Evolutionary conservation across 768 basidiomycete genomes (phyloP), one percentile per base, ranked within the genome.

Genomic region (Tulasnella sp.): DNA sequence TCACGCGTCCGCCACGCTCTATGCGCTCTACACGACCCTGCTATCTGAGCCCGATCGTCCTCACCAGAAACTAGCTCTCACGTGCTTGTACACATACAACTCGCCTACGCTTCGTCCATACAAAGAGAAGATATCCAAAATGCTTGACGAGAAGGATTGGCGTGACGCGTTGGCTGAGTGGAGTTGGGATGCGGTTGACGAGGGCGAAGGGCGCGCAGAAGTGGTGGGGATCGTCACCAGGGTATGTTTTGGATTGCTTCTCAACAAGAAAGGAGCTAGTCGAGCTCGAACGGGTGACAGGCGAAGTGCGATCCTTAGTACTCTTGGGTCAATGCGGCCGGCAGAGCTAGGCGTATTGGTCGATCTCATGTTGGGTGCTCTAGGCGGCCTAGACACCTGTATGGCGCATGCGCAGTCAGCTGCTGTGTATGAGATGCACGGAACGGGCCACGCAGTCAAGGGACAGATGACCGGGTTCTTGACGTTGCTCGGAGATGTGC

Each of bases 121-220:
- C 64, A 80, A 85, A 63, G 82, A 85, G n/a, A 76, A 77, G 10
- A 70, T 98, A 22, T 75, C 77, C 9, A 74, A 73, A 7, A 73
- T 98, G 10, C 74, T 99, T 30, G 92, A 97, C 62, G 86, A 91
- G 49, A 84, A 82, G 5, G 73, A 85, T 49, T 96, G 92, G 82
- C 75, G 92, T n/a, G 94, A 98, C 66, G 83, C 87, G 63, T 78
- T 98, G 3, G 77, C 82, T 1, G 75, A 80, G 12, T 77, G 98
- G 44, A 77, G 86, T 59, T 72, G 93, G 10, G 73, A 73, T 9
- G 75, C 80, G 21, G 78, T 79, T 4, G 73, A 84, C 57, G 75
- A 79, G 17, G 66, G 73, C 0, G 70, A 73, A 0, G 81, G 84
- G 63, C 77, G 94, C 30, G 65, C 66, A 1, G 83, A 83, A 62